These are phyloP conservation scores for Fusarium zealandicum DNA, from an alignment of 2,329 filamentous ascomycete genomes.

Conservation along the genomic window DNA sequence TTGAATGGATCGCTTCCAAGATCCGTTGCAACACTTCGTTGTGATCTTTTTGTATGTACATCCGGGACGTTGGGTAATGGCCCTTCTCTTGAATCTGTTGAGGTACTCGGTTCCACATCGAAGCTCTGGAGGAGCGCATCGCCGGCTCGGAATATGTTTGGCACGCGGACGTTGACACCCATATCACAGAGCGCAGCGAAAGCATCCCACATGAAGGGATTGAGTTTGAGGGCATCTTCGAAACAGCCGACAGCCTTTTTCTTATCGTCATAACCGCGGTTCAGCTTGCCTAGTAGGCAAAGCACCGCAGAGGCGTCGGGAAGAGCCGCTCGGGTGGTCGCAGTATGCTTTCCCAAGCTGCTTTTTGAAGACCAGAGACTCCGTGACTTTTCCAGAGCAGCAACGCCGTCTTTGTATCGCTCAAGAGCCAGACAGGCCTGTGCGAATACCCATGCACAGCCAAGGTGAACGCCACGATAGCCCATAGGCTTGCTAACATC, in stretches of 20 bases:
- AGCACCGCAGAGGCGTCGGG: constrained; percentile 87
- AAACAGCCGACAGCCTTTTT: constrained; percentile 86
- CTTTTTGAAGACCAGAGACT: constrained; percentile 77
- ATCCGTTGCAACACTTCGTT: constrained; percentile 50
- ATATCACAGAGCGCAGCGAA: constrained; percentile 88
- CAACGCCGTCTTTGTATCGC: constrained; percentile 80
- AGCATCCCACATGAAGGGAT: constrained; percentile 98
- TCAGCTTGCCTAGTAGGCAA: constrained; percentile 86
- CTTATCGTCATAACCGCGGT: constrained; percentile 81
- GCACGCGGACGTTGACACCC: constrained; percentile 80
- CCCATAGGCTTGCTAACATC: constrained; percentile 79
- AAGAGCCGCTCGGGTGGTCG: constrained; percentile 74
- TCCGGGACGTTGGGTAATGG: constrained; percentile 48
- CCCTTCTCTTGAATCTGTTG: constrained; percentile 48
- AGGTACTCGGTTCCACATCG: constrained; percentile 44
- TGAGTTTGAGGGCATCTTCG: constrained; percentile 85
- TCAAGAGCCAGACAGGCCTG: constrained; percentile 85
- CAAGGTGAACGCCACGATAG: constrained; percentile 76
- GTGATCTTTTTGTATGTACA: constrained; percentile 51
- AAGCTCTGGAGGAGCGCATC: constrained; percentile 59
- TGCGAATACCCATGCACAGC: constrained; percentile 90
- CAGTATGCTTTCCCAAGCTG: constrained; percentile 82
- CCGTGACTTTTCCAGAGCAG: constrained; percentile 82
- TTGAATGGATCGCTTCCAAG: constrained; percentile 60
- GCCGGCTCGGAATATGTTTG: constrained; percentile 85